Base-by-base conservation (phyloP, 2,329 filamentous ascomycete species). In the Eurotiales sp. region DNA sequence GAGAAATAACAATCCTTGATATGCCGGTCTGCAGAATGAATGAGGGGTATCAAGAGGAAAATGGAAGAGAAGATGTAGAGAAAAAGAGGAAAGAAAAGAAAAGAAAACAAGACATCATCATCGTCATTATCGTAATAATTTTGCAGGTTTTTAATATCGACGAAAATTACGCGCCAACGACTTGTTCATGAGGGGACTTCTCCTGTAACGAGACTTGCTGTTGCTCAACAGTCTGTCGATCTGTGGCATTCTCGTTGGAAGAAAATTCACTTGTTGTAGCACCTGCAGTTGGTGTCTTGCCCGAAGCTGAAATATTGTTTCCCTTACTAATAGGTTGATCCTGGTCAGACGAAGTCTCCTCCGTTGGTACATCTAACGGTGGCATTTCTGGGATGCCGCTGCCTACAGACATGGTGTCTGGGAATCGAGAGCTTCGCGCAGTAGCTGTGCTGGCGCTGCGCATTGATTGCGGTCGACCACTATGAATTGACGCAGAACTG, bases 401-500 rank as follows among this genome's bases (percentile, higher is more conserved):
- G 51, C 58, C 56, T 14, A 62, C 60, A 1, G 54, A 44, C 1
- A 55, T 46, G 21, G 61, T 63, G 21, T 65, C 65, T 6, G 57
- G 54, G 45, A 55, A 61, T 40, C 56, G 60, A 22, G 61, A 40
- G 59, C 84, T 87, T 59, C 78, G 74, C 1, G 82, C 82, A 2
- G 85, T 87, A 15, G 83, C 80, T 10, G 84, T 86, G 67, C 83
- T 87, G 12, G 77, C 77, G 57, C 84, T 88, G 17, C 83, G 80
- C 14, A 78, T 72, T 2, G 85, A 88, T 37, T 75, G 80, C 27
- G 83, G 77, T 15, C 83, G 79, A 32, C 75, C 77, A 10, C 62
- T 65, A n/a, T 67, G 61, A n/a, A 59, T 45, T 29, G 59, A 59
- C 19, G 60, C 61, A 17, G 62, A 65, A 32, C 53, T 47, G 8